Conservation (phyloP, 1,139 yeast species). For the Taiozyma sp. region DNA sequence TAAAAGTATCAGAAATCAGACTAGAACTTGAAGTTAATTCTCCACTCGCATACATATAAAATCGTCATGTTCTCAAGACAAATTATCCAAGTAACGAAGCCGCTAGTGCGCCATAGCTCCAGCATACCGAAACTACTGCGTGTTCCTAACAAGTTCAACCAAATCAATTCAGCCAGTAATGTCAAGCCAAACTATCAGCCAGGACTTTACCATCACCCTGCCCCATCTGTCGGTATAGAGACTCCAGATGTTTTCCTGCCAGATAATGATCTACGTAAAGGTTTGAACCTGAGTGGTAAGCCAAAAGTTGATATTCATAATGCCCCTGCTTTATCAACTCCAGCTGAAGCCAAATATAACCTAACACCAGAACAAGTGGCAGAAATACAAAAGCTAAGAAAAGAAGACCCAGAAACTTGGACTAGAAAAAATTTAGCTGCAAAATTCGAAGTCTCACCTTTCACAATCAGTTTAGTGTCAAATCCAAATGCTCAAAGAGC, state of each 20-base stretch:
- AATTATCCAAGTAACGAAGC: not conserved
- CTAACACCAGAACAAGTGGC: conserved; percentile 54
- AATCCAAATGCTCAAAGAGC: conserved; percentile 34
- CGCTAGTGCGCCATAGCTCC: not conserved
- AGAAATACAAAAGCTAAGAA: conserved; percentile 59
- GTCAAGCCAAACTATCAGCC: conserved; percentile 27
- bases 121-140: conserved; percentile 5
- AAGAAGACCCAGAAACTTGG: conserved; percentile 56
- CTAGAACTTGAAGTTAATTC: not conserved
- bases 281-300: conserved; percentile 28
- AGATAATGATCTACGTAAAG: conserved; percentile 50
- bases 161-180: conserved; percentile 18
- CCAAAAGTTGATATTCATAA: conserved; percentile 35
- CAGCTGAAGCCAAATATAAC: conserved; percentile 46
- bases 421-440: conserved; percentile 64
- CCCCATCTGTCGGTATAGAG: conserved; percentile 38
- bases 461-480: conserved; percentile 50
- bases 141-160: conserved; percentile 20
- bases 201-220: conserved; percentile 39
- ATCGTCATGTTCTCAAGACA: not conserved
- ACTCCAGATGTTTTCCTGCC: conserved; percentile 80
- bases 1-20: not conserved
- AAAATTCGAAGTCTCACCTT: conserved; percentile 51
- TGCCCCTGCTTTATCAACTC: conserved; percentile 45
- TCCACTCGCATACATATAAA: not conserved